Conservation (phyloP, 352 stramenopile genomes). For the Phytophthora ramorum region DNA sequence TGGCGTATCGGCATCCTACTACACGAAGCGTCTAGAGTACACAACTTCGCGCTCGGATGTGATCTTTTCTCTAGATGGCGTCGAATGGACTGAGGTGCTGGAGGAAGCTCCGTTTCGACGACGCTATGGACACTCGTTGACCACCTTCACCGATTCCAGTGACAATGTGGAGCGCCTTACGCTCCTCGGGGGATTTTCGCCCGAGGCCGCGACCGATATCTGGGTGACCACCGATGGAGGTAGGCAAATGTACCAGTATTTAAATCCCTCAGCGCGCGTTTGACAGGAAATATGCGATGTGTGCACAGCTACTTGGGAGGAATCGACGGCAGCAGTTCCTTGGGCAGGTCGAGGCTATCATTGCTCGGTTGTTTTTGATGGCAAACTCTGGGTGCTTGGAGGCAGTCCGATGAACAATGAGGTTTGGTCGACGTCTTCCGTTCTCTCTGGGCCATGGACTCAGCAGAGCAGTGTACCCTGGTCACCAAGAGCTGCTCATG, state of each 20-base stretch:
- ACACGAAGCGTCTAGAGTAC: conserved; percentile 75
- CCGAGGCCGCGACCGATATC: conserved; percentile 75
- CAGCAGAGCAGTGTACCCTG: conserved; percentile 58
- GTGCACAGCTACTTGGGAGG: conserved; percentile 49
- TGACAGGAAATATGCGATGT: conserved; percentile 4
- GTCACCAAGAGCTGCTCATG: conserved; percentile 62
- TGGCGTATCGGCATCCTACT: conserved; percentile 76
- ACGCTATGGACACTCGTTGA: conserved; percentile 78
- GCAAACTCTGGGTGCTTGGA: conserved; percentile 72
- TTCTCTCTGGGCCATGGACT: conserved; percentile 61
- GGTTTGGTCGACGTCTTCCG: conserved; percentile 73
- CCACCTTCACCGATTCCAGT: conserved; percentile 57
- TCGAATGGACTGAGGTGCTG: conserved; percentile 65
- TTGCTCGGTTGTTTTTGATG: conserved; percentile 69
- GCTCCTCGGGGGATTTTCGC: conserved; percentile 77
- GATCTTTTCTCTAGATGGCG: conserved; percentile 61
- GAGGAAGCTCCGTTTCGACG: conserved; percentile 79
- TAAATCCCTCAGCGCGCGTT: background rate
- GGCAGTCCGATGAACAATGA: conserved; percentile 84
- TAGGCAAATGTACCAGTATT: conserved; percentile 22
- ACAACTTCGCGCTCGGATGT: conserved; percentile 76
- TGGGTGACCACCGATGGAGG: conserved; percentile 75
- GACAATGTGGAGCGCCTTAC: conserved; percentile 63
- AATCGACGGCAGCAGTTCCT: conserved; percentile 38
- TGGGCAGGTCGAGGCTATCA: conserved; percentile 79